A percentile compares a stretch with the other conserved stretches of the same genome.
Evolutionary conservation across 2,329 filamentous ascomycete species (phyloP).

Genomic region (Aspergillus arachidicola): DNA sequence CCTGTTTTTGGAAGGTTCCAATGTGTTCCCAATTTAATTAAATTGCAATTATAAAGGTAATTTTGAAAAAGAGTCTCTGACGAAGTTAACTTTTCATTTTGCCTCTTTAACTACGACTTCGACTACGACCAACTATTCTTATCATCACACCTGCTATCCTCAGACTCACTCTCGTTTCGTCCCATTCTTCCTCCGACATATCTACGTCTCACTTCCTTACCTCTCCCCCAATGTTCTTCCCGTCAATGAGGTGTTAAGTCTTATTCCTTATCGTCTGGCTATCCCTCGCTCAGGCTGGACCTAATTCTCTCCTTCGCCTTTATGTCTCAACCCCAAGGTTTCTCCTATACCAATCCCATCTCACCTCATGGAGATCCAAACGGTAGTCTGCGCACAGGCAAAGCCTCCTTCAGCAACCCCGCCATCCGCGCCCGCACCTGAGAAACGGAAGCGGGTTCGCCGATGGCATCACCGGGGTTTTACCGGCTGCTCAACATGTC

Average conservation of each 20-base stretch:
- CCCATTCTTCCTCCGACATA: not conserved
- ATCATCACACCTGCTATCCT: not conserved
- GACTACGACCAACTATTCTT: not conserved
- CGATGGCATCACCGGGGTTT: slow-evolving; percentile 47
- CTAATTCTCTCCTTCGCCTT: slow-evolving; percentile 14
- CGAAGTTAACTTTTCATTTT: not conserved
- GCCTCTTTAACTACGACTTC: not conserved
- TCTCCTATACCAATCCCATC: slow-evolving; percentile 8
- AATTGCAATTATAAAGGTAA: not conserved
- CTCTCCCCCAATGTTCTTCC: not conserved
- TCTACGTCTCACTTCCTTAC: not conserved
- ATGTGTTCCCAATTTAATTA: not conserved
- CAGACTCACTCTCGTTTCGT: not conserved
- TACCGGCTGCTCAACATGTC: slow-evolving; percentile 45
- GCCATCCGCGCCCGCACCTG: slow-evolving; percentile 18
- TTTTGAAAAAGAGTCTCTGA: not conserved
- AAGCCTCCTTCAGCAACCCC: slow-evolving; percentile 19
- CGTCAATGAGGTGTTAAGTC: not conserved
- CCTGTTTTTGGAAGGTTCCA: not conserved
- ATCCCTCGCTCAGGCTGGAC: not conserved
- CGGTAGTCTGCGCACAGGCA: slow-evolving; percentile 22
- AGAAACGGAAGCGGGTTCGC: slow-evolving; percentile 37
- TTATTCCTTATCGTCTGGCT: not conserved
- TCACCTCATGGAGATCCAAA: slow-evolving; percentile 33
- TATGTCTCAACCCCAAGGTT: slow-evolving; percentile 28